A percentile compares a stretch with the other conserved stretches of the same genome.
phyloP scores from a whole-genome alignment of 805 yeast species.

The Barnettozyma wickerhamii region DNA sequence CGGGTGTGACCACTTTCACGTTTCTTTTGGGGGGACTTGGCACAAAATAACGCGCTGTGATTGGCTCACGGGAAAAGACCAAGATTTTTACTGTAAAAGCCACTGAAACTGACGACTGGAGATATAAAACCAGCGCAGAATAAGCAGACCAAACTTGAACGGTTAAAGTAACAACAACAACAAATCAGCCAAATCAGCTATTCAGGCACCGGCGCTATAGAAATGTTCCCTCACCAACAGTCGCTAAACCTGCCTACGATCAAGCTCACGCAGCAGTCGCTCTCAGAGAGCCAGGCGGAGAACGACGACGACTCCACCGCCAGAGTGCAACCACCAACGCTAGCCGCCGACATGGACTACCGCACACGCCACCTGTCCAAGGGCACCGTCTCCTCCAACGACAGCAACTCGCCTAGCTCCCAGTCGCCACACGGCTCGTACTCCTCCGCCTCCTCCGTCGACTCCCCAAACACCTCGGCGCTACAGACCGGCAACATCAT shows the following conservation, averaged over 20 bases:
- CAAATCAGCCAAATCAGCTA: background rate
- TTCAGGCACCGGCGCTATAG: no score
- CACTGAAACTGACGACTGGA: background rate
- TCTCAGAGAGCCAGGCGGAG: constrained; percentile 1
- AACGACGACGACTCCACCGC: background rate
- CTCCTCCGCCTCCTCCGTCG: constrained; percentile 24
- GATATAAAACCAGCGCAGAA: no score
- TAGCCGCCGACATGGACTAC: constrained; percentile 1
- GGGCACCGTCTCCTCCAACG: constrained; percentile 21
- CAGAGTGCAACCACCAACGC: background rate
- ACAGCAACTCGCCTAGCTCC: constrained; percentile 25
- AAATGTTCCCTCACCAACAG: constrained; percentile 7
- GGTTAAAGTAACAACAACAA: no score
- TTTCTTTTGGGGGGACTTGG: constrained; percentile 5
- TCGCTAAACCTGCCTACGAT: constrained; percentile 7
- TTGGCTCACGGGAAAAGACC: constrained; percentile 4
- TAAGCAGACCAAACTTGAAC: no score
- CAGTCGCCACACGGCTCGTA: constrained; percentile 25
- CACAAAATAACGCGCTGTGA: constrained; percentile 4
- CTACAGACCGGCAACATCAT: background rate
- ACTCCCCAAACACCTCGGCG: constrained; percentile 18
- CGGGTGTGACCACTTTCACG: background rate
- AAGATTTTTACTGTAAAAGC: background rate
- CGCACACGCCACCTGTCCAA: constrained; percentile 16
- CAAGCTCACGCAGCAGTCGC: constrained; percentile 8